A percentile compares a stretch with the other conserved stretches of the same genome.
These are phyloP conservation scores for Musa schizocarpa DNA, from an alignment of 176 grass and related monocot species.

Conservation along the genomic window DNA sequence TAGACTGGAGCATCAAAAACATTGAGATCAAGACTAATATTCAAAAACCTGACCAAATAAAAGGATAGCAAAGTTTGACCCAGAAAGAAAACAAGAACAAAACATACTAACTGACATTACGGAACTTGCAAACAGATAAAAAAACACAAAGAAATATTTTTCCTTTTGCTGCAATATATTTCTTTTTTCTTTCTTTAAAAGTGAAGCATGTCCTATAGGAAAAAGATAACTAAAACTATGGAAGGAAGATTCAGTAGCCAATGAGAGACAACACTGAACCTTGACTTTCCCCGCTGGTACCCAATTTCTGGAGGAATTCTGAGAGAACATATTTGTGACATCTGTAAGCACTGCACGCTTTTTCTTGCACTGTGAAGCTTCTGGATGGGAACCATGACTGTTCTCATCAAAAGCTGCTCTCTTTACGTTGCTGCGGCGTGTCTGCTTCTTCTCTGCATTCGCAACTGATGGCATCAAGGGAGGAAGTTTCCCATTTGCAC, in stretches of 20 bases:
- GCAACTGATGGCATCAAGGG: constrained; percentile 19
- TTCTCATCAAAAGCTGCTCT: constrained; percentile 45
- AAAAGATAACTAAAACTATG: background rate
- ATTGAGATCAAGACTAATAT: background rate
- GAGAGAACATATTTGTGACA: constrained; percentile 37
- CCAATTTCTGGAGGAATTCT: constrained; percentile 15
- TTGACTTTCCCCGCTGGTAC: constrained; percentile 25
- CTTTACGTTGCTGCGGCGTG: constrained; percentile 23
- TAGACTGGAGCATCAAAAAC: constrained; percentile 18
- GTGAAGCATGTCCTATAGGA: background rate
- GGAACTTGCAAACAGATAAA: background rate
- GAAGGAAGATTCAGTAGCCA: background rate
- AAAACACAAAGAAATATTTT: background rate
- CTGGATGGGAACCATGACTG: constrained; percentile 13
- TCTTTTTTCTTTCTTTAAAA: background rate
- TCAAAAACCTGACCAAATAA: background rate
- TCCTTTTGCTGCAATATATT: background rate
- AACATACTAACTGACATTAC: background rate
- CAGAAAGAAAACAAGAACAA: background rate
- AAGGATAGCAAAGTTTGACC: background rate
- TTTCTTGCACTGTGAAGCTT: constrained; percentile 33
- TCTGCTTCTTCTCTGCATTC: constrained; percentile 26
- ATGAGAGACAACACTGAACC: constrained; percentile 27
- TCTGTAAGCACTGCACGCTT: constrained; percentile 40
- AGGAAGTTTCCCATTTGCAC: constrained; percentile 14